Evolutionary conservation across 2,329 filamentous ascomycete genomes (phyloP).

Genomic region (Fusarium sp.): DNA sequence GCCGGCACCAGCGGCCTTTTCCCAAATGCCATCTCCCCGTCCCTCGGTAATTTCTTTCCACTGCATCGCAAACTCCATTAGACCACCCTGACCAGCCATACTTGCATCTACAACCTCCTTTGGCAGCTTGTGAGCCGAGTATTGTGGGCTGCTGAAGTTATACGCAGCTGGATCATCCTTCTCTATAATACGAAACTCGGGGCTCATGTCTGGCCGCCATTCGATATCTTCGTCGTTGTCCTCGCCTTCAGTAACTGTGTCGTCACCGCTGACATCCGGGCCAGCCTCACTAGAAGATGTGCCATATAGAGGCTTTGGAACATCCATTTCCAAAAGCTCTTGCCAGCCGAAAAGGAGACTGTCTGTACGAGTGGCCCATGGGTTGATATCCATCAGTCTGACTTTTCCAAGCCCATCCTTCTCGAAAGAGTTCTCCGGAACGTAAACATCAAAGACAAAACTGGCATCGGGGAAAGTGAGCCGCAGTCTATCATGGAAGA

Average conservation of each 20-base stretch:
- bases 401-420: slow-evolving; percentile 75
- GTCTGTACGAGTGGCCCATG: slow-evolving; percentile 92
- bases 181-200: slow-evolving; percentile 85
- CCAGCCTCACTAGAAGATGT: slow-evolving; percentile 47
- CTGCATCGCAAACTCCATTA: slow-evolving; percentile 82
- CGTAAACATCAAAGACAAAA: slow-evolving; percentile 93
- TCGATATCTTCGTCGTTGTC: slow-evolving; percentile 58
- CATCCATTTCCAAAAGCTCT: slow-evolving; percentile 81
- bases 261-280: slow-evolving; percentile 54
- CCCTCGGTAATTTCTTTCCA: slow-evolving; percentile 73
- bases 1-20: slow-evolving; percentile 45
- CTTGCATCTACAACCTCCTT: slow-evolving; percentile 87
- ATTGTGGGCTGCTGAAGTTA: slow-evolving; percentile 85
- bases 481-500: slow-evolving; percentile 80
- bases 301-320: slow-evolving; percentile 69
- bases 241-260: slow-evolving; percentile 54
- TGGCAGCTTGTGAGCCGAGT: slow-evolving; percentile 94
- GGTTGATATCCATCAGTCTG: slow-evolving; percentile 93
- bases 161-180: slow-evolving; percentile 90
- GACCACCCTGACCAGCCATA: slow-evolving; percentile 75
- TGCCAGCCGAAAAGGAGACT: slow-evolving; percentile 89
- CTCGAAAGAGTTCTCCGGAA: slow-evolving; percentile 73
- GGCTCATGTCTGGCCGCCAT: slow-evolving; percentile 69
- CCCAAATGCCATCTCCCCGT: slow-evolving; percentile 56
- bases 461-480: slow-evolving; percentile 84